phyloP scores from a whole-genome alignment of 2,329 filamentous ascomycete species.

The Epichloe glyceriae region DNA sequence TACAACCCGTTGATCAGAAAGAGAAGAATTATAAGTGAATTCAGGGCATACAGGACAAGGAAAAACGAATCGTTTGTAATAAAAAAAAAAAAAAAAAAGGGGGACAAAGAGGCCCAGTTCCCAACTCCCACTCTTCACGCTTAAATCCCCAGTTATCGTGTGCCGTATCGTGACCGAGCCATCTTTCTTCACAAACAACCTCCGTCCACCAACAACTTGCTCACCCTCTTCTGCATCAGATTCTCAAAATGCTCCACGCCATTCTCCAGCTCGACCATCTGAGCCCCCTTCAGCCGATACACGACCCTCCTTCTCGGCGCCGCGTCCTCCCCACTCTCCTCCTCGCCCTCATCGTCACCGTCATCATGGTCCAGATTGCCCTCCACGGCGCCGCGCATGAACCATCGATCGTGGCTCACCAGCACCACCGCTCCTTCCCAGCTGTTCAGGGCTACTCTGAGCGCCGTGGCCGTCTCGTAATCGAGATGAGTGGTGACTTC shows the following conservation, averaged over 20 bases:
- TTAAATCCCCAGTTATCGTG: no score
- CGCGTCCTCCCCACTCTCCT: constrained; percentile 24
- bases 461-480: constrained; percentile 62
- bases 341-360: constrained; percentile 22
- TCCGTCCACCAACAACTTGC: constrained; percentile 22
- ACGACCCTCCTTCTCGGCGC: constrained; percentile 37
- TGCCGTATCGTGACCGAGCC: no score
- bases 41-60: no score
- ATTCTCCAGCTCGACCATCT: constrained; percentile 38
- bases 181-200: neutral
- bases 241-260: constrained; percentile 56
- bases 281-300: constrained; percentile 46
- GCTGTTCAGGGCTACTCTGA: constrained; percentile 50
- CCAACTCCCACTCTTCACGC: no score
- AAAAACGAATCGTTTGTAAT: no score
- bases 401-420: constrained; percentile 73
- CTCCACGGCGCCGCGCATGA: constrained; percentile 56
- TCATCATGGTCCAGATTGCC: constrained; percentile 23
- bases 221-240: constrained; percentile 45
- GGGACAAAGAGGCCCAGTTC: no score
- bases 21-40: no score
- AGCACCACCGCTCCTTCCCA: constrained; percentile 67
- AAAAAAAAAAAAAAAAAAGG: no score
- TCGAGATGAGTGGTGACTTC: constrained; percentile 80
- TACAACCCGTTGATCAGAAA: no score